Base-by-base conservation (phyloP, 2,329 filamentous ascomycete genomes). In the Colletotrichum endophyticum region DNA sequence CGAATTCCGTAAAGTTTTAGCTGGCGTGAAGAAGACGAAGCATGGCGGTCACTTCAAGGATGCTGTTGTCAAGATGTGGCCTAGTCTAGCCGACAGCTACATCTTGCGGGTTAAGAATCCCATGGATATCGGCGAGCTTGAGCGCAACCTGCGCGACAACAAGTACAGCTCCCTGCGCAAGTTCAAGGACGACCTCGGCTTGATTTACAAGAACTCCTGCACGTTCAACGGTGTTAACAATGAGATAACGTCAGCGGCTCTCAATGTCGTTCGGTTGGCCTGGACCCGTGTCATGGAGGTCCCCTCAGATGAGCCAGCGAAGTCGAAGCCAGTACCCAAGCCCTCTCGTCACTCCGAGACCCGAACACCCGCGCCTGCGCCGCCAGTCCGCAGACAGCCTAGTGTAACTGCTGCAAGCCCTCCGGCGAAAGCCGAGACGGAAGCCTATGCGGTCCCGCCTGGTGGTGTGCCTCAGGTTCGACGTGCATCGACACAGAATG, bases 61-160 rank as follows among this genome's bases (percentile, higher is more conserved):
- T 57, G 94, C 97, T 0, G 97, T 99, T 9, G 91, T 95, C 82
- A 91, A 90, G 53, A 87, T 96, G 28, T 95, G 94, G 84, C 90
- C 98, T 56, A 89, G 87, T 32, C 92, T 99, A 56, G 95, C 95
- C 71, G 92, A 92, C 3, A 94, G 95, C 78, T 95, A 94, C 78
- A 87, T 91, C 2, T 88, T 94, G 44, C 92, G 87, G 77, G 86
- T 99, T 79, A 91, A 92, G 49, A 90, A 93, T 34, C 96, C 96
- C 0, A 96, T 98, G 89, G 96, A 99, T 84, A 90, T 99, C 49
- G 89, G 90, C 53, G 94, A 94, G 12, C 95, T 99, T 81, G 96
- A 99, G 82, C 89, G 90, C 69, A 96, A 95, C 79, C 85, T 99
- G 44, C 95, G 95, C 81, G 89, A 92, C 34, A 85, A 89, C 28